A percentile compares a stretch with the other conserved stretches of the same genome.
Conservation (phyloP, 2,329 filamentous ascomycete genomes). For the Ampelomyces quisqualis region DNA sequence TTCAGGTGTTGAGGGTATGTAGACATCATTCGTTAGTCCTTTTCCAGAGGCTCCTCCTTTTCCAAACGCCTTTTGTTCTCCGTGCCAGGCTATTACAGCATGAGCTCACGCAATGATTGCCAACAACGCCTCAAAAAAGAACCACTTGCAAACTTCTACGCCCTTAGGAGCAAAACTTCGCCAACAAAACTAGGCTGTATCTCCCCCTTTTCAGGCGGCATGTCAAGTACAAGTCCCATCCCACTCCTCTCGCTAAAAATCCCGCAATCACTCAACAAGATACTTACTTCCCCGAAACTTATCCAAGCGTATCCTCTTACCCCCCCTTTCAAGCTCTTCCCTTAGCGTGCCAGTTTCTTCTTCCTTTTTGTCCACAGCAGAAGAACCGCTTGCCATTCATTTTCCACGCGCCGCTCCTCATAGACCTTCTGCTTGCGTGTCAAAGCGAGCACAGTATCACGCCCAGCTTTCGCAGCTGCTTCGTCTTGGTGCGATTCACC, state of each 20-base stretch:
- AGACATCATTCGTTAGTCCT: constrained; percentile 1
- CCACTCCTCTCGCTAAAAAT: too few species aligned
- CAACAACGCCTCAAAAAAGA: constrained; percentile 1
- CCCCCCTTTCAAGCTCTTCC: constrained; percentile 24
- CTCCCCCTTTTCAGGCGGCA: constrained; percentile 28
- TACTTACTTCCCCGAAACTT: constrained; percentile 12
- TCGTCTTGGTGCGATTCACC: constrained; percentile 57
- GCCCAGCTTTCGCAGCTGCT: constrained; percentile 52
- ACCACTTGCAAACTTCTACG: background rate
- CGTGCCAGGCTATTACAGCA: background rate
- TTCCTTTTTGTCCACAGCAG: constrained; percentile 27
- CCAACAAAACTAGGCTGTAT: constrained; percentile 24
- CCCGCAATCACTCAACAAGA: constrained; percentile 9
- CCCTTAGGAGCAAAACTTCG: constrained; percentile 18
- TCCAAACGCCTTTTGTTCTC: constrained; percentile 3
- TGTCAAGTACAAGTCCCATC: constrained; percentile 21
- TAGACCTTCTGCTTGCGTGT: constrained; percentile 20
- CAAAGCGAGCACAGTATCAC: constrained; percentile 49
- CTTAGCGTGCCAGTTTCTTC: constrained; percentile 18
- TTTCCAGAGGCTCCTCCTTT: constrained; percentile 1
- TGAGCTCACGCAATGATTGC: background rate
- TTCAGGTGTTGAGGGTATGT: background rate
- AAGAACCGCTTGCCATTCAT: constrained; percentile 23
- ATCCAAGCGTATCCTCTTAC: constrained; percentile 22
- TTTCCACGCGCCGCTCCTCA: constrained; percentile 18